phyloP scores from a whole-genome alignment of 371 early-diverging fungal genomes.

The Mortierella sp. region DNA sequence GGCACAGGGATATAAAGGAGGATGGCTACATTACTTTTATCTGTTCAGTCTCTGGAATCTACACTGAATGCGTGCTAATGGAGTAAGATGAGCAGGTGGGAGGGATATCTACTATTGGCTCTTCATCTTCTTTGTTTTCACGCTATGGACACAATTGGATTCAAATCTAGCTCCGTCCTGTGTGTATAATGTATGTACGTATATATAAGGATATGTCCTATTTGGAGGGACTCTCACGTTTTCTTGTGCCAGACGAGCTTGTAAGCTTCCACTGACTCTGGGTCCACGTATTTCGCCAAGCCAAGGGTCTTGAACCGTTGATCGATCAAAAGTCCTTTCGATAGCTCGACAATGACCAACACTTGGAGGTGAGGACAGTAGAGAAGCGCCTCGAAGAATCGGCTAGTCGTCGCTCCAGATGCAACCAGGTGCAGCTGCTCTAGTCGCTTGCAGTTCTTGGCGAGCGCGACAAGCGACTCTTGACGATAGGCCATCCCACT shows the following conservation, averaged over 20 bases:
- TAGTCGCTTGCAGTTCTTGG: conserved; percentile 47
- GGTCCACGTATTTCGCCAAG: conserved; percentile 50
- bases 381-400: conserved; percentile 47
- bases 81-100: no score
- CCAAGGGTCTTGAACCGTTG: conserved; percentile 53
- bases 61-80: no score
- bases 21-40: no score
- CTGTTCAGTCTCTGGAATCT: no score
- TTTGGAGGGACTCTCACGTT: no score
- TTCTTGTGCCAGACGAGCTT: conserved; percentile 56
- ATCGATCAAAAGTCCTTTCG: conserved; percentile 44
- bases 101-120: no score
- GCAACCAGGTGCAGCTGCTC: conserved; percentile 52
- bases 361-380: conserved; percentile 52
- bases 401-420: conserved; percentile 50
- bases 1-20: no score
- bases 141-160: no score
- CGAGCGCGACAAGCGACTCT: conserved; percentile 43
- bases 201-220: no score
- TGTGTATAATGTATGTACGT: no score
- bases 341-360: conserved; percentile 47
- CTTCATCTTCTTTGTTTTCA: no score
- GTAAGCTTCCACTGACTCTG: conserved; percentile 40
- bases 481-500: conserved; percentile 44
- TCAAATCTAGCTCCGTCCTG: no score